Base-by-base conservation (phyloP, 306 rosid genomes). In the Cucurbita argyrosperma region DNA sequence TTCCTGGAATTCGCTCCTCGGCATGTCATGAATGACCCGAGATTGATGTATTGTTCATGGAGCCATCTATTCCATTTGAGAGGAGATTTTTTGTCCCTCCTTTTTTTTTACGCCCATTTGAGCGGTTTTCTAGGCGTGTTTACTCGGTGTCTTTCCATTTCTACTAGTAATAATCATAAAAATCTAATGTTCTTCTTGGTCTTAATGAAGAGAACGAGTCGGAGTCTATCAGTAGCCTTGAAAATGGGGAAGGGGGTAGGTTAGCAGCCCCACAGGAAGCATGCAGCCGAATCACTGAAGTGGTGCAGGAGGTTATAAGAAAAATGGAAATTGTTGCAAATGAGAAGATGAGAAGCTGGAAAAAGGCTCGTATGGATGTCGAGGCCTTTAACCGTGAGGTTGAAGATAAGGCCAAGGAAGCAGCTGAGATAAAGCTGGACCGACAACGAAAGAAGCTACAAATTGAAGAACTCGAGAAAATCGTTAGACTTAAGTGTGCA, bases 291-390 rank as follows among this genome's bases (percentile, higher is more conserved):
- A 94, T 94, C 26, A 90, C 97, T 14, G 99, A 94, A 46, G 99
- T 91, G 80, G 97, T 91, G 78, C 96, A 89, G 59, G 99, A 94
- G 84, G 99, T 96, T 75, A 83, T 91, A 79, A 84, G 87, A 75
- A 91, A 91, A 85, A 94, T 94, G 99, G 99, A 94, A 84, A 78
- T 91, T 81, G 97, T 94, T n/a, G 99, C 99, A 21, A 96, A 94
- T 50, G 99, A 94, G 87, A 94, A 94, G 89, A 78, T 89, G 97
- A 89, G 96, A 76, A 90, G 90, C 92, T 87, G 85, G 85, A 91
- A 89, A 85, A 94, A 91, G 85, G 90, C 97, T 72, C 97, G 92
- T 46, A 21, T 87, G 89, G 90, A 96, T 72, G 87, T 95, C 21
- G 97, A 89, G 42, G 81, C 90, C 66, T 91, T 93, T 78, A 96